phyloP scores from a whole-genome alignment of 2,329 filamentous ascomycete species.

The Hypomyces perniciosus region DNA sequence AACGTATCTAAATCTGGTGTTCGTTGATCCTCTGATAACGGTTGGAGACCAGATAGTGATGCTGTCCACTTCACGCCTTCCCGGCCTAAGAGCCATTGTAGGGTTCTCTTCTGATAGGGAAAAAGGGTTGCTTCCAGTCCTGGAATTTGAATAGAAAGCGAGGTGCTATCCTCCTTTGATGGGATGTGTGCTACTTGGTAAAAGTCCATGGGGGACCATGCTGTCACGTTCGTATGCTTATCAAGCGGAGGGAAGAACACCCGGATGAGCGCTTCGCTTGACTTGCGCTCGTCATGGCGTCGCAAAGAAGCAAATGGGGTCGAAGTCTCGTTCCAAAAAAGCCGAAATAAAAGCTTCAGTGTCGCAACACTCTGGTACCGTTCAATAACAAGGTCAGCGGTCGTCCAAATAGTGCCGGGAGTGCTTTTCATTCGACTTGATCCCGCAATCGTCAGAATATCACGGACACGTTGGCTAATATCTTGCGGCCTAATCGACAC shows the following conservation, averaged over 20 bases:
- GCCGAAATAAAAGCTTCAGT: slow-evolving; percentile 28
- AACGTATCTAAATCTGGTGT: slow-evolving; percentile 22
- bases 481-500: slow-evolving; percentile 22
- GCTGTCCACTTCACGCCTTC: slow-evolving; percentile 53
- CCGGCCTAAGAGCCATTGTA: slow-evolving; percentile 63
- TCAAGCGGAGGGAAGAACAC: slow-evolving; percentile 25
- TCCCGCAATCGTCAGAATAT: slow-evolving; percentile 17
- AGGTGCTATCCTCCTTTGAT: slow-evolving; percentile 32
- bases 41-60: slow-evolving; percentile 15
- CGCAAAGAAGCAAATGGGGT: slow-evolving; percentile 27
- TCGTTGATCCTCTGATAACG: slow-evolving; percentile 10
- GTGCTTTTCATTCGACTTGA: slow-evolving; percentile 13
- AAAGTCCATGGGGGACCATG: slow-evolving; percentile 51
- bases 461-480: slow-evolving; percentile 11
- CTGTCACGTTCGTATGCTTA: slow-evolving; percentile 10
- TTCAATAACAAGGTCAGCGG: slow-evolving; percentile 26
- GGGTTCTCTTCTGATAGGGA: slow-evolving; percentile 65
- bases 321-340: slow-evolving; percentile 39
- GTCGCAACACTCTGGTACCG: slow-evolving; percentile 20
- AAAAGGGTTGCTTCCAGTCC: slow-evolving; percentile 50
- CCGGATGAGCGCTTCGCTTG: slow-evolving; percentile 33
- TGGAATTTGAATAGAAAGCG: slow-evolving; percentile 36
- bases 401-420: slow-evolving; percentile 32
- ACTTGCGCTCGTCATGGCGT: slow-evolving; percentile 22
- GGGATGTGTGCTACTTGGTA: slow-evolving; percentile 65